phyloP scores from a whole-genome alignment of 2,329 filamentous ascomycete genomes.

The Fusarium denticulatum region DNA sequence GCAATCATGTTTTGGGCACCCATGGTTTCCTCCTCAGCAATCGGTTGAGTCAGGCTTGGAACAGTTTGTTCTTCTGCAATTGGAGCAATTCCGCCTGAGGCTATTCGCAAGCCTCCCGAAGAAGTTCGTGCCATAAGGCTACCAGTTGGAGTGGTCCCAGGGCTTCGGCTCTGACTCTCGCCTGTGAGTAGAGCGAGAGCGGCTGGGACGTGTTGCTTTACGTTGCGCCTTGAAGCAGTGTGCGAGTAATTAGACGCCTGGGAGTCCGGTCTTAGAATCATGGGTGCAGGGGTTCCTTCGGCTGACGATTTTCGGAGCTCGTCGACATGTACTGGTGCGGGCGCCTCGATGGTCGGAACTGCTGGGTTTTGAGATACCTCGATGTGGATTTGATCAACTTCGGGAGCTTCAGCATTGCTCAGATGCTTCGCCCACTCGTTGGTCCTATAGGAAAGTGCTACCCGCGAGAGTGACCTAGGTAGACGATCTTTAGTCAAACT shows the following conservation, averaged over 20 bases:
- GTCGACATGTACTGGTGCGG: constrained; percentile 70
- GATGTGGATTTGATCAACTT: constrained; percentile 68
- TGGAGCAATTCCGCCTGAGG: constrained; percentile 49
- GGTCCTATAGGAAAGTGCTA: constrained; percentile 85
- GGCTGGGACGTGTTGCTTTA: constrained; percentile 39
- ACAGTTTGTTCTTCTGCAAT: constrained; percentile 56
- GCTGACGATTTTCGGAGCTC: constrained; percentile 72
- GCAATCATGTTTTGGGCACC: constrained; percentile 29
- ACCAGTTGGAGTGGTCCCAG: constrained; percentile 32
- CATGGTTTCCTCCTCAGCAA: constrained; percentile 26
- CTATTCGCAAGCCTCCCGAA: constrained; percentile 39
- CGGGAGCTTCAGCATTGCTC: constrained; percentile 77
- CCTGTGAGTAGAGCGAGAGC: constrained; percentile 41
- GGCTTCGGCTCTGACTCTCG: constrained; percentile 36
- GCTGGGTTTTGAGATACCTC: constrained; percentile 45
- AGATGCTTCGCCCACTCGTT: constrained; percentile 98
- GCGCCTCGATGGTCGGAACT: constrained; percentile 54
- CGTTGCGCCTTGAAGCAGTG: constrained; percentile 16
- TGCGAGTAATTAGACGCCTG: constrained; percentile 40
- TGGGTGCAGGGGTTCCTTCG: constrained; percentile 54
- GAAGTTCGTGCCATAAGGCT: constrained; percentile 33
- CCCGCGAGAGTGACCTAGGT: constrained; percentile 76
- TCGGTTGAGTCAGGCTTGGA: constrained; percentile 18
- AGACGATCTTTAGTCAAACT: constrained; percentile 70
- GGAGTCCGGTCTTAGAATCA: constrained; percentile 45